These are phyloP conservation scores for Euphrasia arctica DNA, from an alignment of 305 asterid genomes.

Conservation along the genomic window DNA sequence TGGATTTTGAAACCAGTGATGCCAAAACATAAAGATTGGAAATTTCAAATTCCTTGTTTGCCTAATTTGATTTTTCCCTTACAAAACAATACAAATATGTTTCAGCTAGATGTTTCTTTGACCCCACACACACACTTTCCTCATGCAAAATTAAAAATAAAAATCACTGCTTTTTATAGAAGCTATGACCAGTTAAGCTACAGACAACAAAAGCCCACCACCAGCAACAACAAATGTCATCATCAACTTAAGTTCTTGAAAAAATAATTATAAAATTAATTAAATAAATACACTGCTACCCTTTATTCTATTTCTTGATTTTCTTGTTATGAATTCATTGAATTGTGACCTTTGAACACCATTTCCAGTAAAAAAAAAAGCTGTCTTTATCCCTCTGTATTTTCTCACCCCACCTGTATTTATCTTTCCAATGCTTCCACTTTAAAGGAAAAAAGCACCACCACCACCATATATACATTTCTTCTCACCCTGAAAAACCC, in stretches of 20 bases:
- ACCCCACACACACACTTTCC: neutral
- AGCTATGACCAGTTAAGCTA: slow-evolving; percentile 5
- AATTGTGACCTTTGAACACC: neutral
- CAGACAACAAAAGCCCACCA: slow-evolving; percentile 21
- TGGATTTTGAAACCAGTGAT: no score
- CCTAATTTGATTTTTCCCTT: no score
- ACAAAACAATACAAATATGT: neutral
- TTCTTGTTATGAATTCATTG: no score
- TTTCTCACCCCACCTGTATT: slow-evolving; percentile 9
- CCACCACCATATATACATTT: neutral
- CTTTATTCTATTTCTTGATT: no score
- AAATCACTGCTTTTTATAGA: slow-evolving; percentile 16
- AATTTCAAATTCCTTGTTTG: no score
- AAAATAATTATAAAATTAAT: neutral
- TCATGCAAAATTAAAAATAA: slow-evolving; percentile 16
- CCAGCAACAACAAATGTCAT: slow-evolving; percentile 15
- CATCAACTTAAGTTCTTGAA: slow-evolving; percentile 20
- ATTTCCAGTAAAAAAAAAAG: neutral
- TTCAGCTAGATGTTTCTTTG: neutral
- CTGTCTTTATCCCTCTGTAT: slow-evolving; percentile 17
- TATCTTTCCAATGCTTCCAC: slow-evolving; percentile 20
- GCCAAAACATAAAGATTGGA: no score
- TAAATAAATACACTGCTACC: no score
- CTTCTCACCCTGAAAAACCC: slow-evolving; percentile 21
- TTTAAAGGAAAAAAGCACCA: slow-evolving; percentile 3